Evolutionary conservation across 192 early-diverging fungal species (phyloP).

Genomic region (Backusella circina): DNA sequence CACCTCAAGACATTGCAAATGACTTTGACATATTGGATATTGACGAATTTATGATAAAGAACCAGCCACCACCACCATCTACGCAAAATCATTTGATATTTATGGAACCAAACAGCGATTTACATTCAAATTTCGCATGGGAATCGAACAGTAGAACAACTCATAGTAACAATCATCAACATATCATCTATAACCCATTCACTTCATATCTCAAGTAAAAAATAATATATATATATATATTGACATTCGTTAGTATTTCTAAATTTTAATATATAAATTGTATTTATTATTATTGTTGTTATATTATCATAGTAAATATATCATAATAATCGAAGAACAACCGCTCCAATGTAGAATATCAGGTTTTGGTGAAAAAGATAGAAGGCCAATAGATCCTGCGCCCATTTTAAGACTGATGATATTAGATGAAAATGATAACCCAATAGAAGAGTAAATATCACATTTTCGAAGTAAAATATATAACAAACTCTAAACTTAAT

Average conservation of each 20-base stretch:
- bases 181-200: neutral
- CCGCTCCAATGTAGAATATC: conserved; percentile 77
- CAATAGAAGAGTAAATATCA: conserved; percentile 44
- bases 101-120: neutral
- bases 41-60: neutral
- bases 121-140: neutral
- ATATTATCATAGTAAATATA: conserved; percentile 45
- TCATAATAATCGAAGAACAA: conserved; percentile 64
- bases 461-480: neutral
- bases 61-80: neutral
- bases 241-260: neutral
- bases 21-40: neutral
- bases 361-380: conserved; percentile 79
- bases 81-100: neutral
- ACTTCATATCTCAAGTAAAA: conserved; percentile 1
- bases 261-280: neutral
- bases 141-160: neutral
- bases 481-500: neutral
- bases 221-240: neutral
- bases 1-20: neutral
- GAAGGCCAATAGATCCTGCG: conserved; percentile 75
- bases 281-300: neutral
- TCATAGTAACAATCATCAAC: neutral
- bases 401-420: conserved; percentile 67
- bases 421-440: conserved; percentile 49